Conservation (phyloP, 805 yeast genomes). For the Teunomyces lycoperdinae region DNA sequence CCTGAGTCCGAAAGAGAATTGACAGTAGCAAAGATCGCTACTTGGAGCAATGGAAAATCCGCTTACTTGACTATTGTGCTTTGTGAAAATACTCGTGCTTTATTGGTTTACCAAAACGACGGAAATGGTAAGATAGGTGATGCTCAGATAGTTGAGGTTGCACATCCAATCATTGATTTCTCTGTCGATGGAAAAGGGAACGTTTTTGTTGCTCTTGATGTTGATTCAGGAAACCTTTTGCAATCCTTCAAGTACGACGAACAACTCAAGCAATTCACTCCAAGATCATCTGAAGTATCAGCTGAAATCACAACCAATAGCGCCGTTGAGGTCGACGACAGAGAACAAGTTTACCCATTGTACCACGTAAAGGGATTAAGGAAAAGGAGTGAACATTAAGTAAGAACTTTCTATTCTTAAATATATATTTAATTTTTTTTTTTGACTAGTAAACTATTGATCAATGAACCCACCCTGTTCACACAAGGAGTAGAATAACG, state of each 20-base stretch:
- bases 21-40: conserved; percentile 45
- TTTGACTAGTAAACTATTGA: neutral
- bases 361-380: conserved; percentile 49
- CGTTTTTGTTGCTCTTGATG: conserved; percentile 31
- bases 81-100: conserved; percentile 49
- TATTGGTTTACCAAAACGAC: conserved; percentile 36
- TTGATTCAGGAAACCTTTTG: conserved; percentile 23
- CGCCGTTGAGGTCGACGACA: conserved; percentile 31
- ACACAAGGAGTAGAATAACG: conserved; percentile 77
- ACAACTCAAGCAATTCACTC: conserved; percentile 2
- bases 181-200: conserved; percentile 14
- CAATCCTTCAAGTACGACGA: conserved; percentile 19
- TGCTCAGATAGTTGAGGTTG: conserved; percentile 27
- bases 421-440: neutral
- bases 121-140: conserved; percentile 25
- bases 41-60: conserved; percentile 20
- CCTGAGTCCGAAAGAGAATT: conserved; percentile 50
- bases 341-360: conserved; percentile 45
- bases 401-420: neutral
- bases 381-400: conserved; percentile 61
- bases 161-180: conserved; percentile 28
- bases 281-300: conserved; percentile 13
- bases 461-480: conserved; percentile 70
- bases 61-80: conserved; percentile 40
- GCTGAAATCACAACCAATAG: conserved; percentile 23